Evolutionary conservation across 2,329 filamentous ascomycete genomes (phyloP).

Genomic region (Camptophora hylomeconis): DNA sequence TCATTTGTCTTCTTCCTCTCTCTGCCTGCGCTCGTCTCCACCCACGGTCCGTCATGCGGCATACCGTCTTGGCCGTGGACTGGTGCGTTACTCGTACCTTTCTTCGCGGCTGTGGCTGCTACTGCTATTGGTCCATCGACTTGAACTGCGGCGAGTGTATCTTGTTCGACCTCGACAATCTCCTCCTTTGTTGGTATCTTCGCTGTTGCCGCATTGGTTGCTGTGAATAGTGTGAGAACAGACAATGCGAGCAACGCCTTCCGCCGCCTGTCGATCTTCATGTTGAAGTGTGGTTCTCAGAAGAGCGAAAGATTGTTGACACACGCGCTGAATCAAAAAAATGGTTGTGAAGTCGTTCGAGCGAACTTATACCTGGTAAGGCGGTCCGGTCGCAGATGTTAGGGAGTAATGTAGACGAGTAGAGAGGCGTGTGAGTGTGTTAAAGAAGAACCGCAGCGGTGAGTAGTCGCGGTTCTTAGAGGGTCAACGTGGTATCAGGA

Average conservation of each 20-base stretch:
- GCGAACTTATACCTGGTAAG: no score
- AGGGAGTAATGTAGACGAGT: no score
- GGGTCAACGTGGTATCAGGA: no score
- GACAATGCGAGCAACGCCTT: conserved; percentile 24
- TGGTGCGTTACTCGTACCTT: conserved; percentile 64
- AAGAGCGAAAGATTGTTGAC: no score
- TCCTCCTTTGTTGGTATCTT: conserved; percentile 4
- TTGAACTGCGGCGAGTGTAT: conserved; percentile 1
- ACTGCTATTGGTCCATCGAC: conserved; percentile 6
- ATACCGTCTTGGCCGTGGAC: conserved; percentile 89
- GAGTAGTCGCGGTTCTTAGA: no score
- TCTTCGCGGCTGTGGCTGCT: conserved; percentile 6
- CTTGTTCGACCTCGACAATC: no score
- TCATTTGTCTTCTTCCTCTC: conserved; percentile 31
- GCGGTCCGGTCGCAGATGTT: no score
- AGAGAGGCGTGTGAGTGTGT: no score
- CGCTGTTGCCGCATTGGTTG: conserved; percentile 14
- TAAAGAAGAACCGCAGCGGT: no score
- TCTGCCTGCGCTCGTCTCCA: conserved; percentile 35
- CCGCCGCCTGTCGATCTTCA: conserved; percentile 23
- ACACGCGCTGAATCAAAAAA: no score
- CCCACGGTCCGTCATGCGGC: conserved; percentile 73
- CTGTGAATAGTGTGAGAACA: conserved; percentile 20
- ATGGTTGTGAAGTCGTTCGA: no score
- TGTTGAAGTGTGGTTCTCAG: conserved; percentile 15